Evolutionary conservation across 176 grass and related monocot species (phyloP).

Genomic region (Musa acuminata): DNA sequence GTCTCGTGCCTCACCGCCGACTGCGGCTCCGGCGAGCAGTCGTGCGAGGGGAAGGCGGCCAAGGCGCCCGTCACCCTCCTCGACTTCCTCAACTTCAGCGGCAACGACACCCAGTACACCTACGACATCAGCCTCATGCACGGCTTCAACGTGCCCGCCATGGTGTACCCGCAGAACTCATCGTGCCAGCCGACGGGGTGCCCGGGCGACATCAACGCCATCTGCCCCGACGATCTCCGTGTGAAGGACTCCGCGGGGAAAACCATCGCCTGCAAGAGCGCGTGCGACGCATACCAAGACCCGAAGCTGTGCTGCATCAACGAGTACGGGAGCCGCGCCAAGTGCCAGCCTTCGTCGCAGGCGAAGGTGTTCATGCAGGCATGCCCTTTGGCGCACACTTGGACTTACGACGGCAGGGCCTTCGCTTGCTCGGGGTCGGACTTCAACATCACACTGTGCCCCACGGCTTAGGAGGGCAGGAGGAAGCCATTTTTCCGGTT

Average conservation of each 20-base stretch:
- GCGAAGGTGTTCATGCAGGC: too few relatives aligned
- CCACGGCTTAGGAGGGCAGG: too few relatives aligned
- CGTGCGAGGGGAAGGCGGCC: too few relatives aligned
- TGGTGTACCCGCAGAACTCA: constrained; percentile 26
- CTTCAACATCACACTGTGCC: too few relatives aligned
- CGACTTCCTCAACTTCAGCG: constrained; percentile 21
- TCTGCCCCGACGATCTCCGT: constrained; percentile 32
- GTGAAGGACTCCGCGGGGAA: constrained; percentile 23
- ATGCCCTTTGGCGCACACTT: too few relatives aligned
- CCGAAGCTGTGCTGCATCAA: constrained; percentile 24
- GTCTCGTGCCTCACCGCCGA: too few relatives aligned
- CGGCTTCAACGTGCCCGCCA: constrained; percentile 49
- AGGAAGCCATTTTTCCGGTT: too few relatives aligned
- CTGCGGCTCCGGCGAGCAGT: too few relatives aligned
- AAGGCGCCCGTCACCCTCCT: too few relatives aligned
- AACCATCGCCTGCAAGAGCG: constrained; percentile 8
- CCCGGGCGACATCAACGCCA: constrained; percentile 5
- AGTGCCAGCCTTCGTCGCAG: too few relatives aligned
- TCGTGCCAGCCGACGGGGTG: constrained; percentile 22
- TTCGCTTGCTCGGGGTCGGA: too few relatives aligned
- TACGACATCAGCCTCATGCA: constrained; percentile 47
- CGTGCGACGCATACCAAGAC: constrained; percentile 27
- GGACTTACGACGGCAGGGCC: too few relatives aligned
- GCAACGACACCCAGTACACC: constrained; percentile 6
- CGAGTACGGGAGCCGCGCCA: constrained; percentile 2